Evolutionary conservation across 2,329 filamentous ascomycete species (phyloP).

Genomic region (Arthrobotrys musiformis): DNA sequence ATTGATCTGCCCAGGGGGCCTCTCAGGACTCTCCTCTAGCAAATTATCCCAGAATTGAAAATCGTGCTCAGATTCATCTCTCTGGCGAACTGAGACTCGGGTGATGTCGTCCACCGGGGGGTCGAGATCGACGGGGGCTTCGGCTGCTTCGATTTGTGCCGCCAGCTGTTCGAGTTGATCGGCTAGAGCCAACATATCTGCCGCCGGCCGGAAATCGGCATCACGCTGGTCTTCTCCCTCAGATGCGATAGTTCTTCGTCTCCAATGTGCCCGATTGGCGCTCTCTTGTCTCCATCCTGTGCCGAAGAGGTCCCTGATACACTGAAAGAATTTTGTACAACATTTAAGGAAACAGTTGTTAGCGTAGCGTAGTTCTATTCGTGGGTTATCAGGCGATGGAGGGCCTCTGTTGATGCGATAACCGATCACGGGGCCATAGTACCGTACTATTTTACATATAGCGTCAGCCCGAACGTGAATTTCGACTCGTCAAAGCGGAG

Average conservation of each 20-base stretch:
- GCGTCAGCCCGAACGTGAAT: neutral
- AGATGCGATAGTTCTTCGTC: neutral
- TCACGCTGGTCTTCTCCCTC: neutral
- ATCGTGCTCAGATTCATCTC: constrained; percentile 8
- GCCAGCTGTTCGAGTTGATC: neutral
- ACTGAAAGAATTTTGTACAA: neutral
- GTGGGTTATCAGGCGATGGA: neutral
- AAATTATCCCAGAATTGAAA: constrained; percentile 14
- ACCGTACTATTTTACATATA: neutral
- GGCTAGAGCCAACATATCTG: neutral
- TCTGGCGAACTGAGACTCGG: neutral
- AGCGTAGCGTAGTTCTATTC: constrained; percentile 14
- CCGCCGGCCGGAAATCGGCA: neutral
- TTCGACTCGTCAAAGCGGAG: too few relatives aligned
- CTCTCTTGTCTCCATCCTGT: neutral
- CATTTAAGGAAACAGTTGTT: constrained; percentile 18
- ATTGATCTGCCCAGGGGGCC: neutral
- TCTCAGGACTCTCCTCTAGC: constrained; percentile 7
- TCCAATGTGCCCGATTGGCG: neutral
- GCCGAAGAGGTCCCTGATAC: neutral
- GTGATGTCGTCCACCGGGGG: neutral
- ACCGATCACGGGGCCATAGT: constrained; percentile 1
- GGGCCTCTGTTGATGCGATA: constrained; percentile 15
- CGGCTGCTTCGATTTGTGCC: neutral
- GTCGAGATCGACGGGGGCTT: neutral